Percentiles rank a stretch among this genome's conserved stretches.
These are phyloP conservation scores for Zygosaccharomyces sapae DNA, from an alignment of 1,139 yeast genomes.

Conservation along the genomic window DNA sequence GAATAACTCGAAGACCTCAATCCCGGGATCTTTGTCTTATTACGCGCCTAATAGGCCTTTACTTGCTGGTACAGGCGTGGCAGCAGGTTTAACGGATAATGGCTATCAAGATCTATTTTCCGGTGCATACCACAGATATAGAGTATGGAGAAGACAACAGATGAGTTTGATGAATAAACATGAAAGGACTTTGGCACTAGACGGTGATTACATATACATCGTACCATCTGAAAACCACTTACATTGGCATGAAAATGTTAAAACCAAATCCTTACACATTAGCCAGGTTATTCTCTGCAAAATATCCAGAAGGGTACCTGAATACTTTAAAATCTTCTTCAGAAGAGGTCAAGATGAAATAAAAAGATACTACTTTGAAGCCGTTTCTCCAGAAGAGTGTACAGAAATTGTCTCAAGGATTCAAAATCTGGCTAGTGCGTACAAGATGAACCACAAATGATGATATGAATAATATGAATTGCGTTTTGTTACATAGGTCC, in stretches of 20 bases:
- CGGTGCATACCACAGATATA: slow-evolving; percentile 52
- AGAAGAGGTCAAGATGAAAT: slow-evolving; percentile 54
- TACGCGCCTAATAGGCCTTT: slow-evolving; percentile 22
- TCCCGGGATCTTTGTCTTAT: slow-evolving; percentile 25
- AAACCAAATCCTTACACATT: slow-evolving; percentile 84
- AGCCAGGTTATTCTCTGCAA: slow-evolving; percentile 73
- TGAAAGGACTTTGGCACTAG: slow-evolving; percentile 80
- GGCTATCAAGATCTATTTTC: slow-evolving; percentile 33
- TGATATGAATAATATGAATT: slow-evolving; percentile 14
- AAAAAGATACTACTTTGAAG: slow-evolving; percentile 86
- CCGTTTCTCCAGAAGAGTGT: slow-evolving; percentile 57
- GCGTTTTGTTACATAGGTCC: not conserved
- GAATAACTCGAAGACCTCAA: slow-evolving; percentile 32
- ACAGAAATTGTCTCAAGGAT: slow-evolving; percentile 71
- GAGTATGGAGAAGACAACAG: slow-evolving; percentile 83
- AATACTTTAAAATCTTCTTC: slow-evolving; percentile 79
- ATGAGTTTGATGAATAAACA: slow-evolving; percentile 72
- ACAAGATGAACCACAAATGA: slow-evolving; percentile 54
- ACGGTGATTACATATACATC: slow-evolving; percentile 88
- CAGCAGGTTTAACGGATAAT: slow-evolving; percentile 19
- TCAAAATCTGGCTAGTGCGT: slow-evolving; percentile 50
- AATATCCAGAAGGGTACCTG: slow-evolving; percentile 72
- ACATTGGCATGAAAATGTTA: slow-evolving; percentile 62
- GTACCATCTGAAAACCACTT: slow-evolving; percentile 77
- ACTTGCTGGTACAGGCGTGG: slow-evolving; percentile 17